Evolutionary conservation across 345 rosid genomes (phyloP).

Genomic region (Brassica nigra): DNA sequence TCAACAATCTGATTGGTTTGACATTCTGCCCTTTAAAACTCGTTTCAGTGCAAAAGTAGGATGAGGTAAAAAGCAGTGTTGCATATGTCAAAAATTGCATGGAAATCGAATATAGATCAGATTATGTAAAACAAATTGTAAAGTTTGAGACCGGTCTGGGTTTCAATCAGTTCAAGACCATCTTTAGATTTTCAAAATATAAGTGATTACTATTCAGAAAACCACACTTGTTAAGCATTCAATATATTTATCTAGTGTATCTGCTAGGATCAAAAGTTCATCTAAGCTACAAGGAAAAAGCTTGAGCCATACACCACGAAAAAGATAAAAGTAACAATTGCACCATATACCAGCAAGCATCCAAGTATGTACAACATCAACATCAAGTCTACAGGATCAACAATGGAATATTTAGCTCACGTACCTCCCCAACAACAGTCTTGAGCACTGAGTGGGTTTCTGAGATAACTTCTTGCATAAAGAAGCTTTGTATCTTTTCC

Average conservation of each 20-base stretch:
- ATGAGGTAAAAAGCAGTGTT: neutral
- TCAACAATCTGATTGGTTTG: slow-evolving; percentile 16
- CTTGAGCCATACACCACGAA: neutral
- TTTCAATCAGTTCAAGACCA: no score
- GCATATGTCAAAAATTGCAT: neutral
- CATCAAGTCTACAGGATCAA: slow-evolving; percentile 20
- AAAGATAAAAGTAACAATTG: neutral
- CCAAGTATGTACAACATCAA: slow-evolving; percentile 8
- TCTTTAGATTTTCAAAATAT: neutral
- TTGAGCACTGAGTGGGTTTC: slow-evolving; percentile 82
- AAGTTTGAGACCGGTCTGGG: no score
- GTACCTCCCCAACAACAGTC: slow-evolving; percentile 78
- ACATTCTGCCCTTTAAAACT: neutral
- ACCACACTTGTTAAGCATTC: neutral
- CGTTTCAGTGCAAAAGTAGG: neutral
- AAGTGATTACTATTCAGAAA: neutral
- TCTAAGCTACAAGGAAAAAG: slow-evolving; percentile 17
- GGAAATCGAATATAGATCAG: neutral
- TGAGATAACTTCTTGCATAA: slow-evolving; percentile 95
- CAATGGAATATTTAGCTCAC: slow-evolving; percentile 16
- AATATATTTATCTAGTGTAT: neutral
- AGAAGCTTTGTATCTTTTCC: slow-evolving; percentile 96
- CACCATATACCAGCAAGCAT: slow-evolving; percentile 18
- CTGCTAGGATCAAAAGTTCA: slow-evolving; percentile 10
- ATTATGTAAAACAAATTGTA: slow-evolving; percentile 2